phyloP scores from a whole-genome alignment of 768 basidiomycete genomes.

The Amanita fuliginea region DNA sequence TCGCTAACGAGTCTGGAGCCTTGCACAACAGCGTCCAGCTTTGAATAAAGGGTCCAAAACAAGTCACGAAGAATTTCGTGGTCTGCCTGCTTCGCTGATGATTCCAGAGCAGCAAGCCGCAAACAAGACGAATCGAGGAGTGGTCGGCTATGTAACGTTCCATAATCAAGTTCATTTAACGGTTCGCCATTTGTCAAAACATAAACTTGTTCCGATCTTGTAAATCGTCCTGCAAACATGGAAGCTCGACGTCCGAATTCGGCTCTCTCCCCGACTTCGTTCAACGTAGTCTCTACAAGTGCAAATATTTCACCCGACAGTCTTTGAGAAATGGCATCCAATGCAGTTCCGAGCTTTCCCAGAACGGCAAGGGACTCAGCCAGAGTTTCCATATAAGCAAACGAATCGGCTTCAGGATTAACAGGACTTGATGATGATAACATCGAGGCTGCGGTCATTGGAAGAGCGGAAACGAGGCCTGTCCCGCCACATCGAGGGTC shows the following conservation, averaged over 20 bases:
- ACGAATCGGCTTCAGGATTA: conserved; percentile 90
- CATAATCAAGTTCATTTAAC: conserved; percentile 13
- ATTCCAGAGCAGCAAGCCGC: conserved; percentile 64
- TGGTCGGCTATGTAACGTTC: conserved; percentile 2
- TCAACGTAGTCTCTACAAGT: conserved; percentile 77
- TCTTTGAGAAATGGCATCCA: conserved; percentile 79
- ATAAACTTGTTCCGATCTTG: conserved; percentile 41
- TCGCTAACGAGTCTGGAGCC: conserved; percentile 86
- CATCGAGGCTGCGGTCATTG: conserved; percentile 7
- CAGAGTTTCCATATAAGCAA: conserved; percentile 84
- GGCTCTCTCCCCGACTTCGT: conserved; percentile 85
- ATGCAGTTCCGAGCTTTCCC: conserved; percentile 73
- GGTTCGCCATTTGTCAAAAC: conserved; percentile 28
- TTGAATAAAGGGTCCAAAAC: conserved; percentile 97
- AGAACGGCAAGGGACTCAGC: conserved; percentile 89
- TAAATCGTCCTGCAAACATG: conserved; percentile 22
- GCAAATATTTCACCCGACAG: conserved; percentile 74
- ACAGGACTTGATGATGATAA: conserved; percentile 12
- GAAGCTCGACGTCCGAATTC: conserved; percentile 58
- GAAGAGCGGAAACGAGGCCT: conserved; percentile 5
- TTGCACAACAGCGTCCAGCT: conserved; percentile 88
- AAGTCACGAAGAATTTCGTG: conserved; percentile 84
- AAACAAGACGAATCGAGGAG: conserved; percentile 20
- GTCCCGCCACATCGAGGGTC: conserved; percentile 16
- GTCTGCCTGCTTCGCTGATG: conserved; percentile 59